phyloP scores from a whole-genome alignment of 2,329 filamentous ascomycete genomes.

The Uncinocarpus reesii region DNA sequence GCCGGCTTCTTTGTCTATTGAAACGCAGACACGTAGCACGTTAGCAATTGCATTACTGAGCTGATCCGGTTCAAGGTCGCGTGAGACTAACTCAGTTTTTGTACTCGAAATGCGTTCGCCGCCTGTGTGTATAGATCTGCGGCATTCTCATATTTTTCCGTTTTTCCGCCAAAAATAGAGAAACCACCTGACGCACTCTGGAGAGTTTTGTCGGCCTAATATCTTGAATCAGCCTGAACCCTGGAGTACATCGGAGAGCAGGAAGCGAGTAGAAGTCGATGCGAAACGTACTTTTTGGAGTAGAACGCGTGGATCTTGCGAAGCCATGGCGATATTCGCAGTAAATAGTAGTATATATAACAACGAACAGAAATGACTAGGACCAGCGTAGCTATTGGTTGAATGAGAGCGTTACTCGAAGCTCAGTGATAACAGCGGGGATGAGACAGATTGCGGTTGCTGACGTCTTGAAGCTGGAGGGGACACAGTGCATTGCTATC shows the following conservation, averaged over 20 bases:
- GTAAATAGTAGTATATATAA: neutral
- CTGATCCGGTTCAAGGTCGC: neutral
- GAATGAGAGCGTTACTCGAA: too few relatives aligned
- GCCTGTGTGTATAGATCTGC: conserved; percentile 80
- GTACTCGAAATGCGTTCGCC: conserved; percentile 82
- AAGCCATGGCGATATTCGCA: conserved; percentile 47
- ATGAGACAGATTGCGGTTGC: too few relatives aligned
- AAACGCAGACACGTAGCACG: neutral
- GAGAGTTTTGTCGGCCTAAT: conserved; percentile 75
- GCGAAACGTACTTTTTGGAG: conserved; percentile 57
- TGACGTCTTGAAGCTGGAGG: too few relatives aligned
- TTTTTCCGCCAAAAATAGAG: conserved; percentile 74
- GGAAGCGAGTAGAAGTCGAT: conserved; percentile 15
- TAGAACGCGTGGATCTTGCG: conserved; percentile 66
- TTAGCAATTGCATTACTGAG: neutral
- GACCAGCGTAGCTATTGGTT: too few relatives aligned
- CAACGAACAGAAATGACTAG: neutral
- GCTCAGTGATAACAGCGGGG: too few relatives aligned
- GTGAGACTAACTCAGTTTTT: conserved; percentile 59
- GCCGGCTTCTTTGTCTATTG: conserved; percentile 69
- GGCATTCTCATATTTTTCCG: conserved; percentile 83
- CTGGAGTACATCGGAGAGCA: too few relatives aligned
- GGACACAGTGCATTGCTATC: too few relatives aligned
- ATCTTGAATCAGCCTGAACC: too few relatives aligned
- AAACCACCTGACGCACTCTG: conserved; percentile 68